Base-by-base conservation (phyloP, 352 stramenopile species). In the Globisporangium emineosum region DNA sequence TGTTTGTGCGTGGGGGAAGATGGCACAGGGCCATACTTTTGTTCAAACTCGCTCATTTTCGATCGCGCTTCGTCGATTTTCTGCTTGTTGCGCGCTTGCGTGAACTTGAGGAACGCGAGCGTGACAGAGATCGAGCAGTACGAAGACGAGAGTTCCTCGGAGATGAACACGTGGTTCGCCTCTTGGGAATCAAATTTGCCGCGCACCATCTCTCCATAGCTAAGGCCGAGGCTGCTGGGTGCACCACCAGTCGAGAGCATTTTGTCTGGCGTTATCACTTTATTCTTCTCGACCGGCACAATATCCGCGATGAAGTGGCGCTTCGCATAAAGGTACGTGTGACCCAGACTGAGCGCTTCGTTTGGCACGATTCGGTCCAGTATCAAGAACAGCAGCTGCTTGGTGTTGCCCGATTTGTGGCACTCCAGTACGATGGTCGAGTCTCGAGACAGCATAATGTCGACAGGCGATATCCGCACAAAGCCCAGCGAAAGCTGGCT, bases 91-190 rank as follows among this genome's bases (percentile, higher is more conserved):
- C 87, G 72, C 8, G 67, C 65, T 56, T 93, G 86, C 6, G 92
- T 66, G 50, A 89, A 83, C 55, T 85, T 86, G 21, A 96, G 68
- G 65, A 89, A 93, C 60, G 84, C 86, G n/a, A 88, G 73, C 8
- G 81, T 83, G 54, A 96, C 85, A 10, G 83, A 92, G n/a, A 96
- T 76, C 1, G 83, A 92, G 19, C 86, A 88, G 60, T 91, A 92
- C 17, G 83, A 92, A 1, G 80, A 72, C 29, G 83, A 94, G 23
- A 96, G 64, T 66, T 96, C 87, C 52, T 96, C 87, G 5, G 87
- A 83, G 27, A 96, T 79, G 29, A 93, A 83, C 30, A 93, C 75
- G 54, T 96, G 86, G 10, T 68, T 89, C 4, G 79, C 73, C 12
- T 83, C 79, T 5, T 67, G 66, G 0, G 80, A 82, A 49, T 88